Evolutionary conservation across 345 rosid genomes (phyloP).

Genomic region (Raphanus raphanistrum): DNA sequence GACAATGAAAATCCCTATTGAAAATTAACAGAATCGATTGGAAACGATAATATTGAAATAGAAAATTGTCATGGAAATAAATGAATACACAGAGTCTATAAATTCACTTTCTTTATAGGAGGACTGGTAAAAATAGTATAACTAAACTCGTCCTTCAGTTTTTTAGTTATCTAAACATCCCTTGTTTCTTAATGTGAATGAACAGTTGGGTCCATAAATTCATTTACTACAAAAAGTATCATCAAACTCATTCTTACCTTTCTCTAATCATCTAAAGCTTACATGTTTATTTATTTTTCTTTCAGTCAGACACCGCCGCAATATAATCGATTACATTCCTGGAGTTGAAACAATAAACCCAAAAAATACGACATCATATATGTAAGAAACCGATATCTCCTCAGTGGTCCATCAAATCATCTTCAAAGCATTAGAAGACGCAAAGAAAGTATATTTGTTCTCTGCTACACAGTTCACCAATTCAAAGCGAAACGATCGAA

Average conservation of each 20-base stretch:
- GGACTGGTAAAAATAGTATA: neutral
- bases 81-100: neutral
- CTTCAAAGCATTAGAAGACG: conserved; percentile 43
- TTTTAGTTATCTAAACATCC: neutral
- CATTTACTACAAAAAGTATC: neutral
- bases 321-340: conserved; percentile 58
- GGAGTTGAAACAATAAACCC: conserved; percentile 31
- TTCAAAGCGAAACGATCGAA: conserved; percentile 52
- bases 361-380: too few relatives aligned
- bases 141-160: neutral
- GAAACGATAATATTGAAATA: too few relatives aligned
- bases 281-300: too few relatives aligned
- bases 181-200: neutral
- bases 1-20: neutral
- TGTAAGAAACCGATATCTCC: too few relatives aligned
- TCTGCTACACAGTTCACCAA: conserved; percentile 62
- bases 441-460: conserved; percentile 54
- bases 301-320: too few relatives aligned
- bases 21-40: neutral
- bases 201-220: neutral
- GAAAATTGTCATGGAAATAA: too few relatives aligned
- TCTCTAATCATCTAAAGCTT: neutral
- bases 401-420: conserved; percentile 54
- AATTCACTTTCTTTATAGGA: neutral
- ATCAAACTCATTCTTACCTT: neutral